Evolutionary conservation across 768 basidiomycete species (phyloP), one percentile per base, ranked within the genome.

Genomic region (Melanogaster broomeanus): DNA sequence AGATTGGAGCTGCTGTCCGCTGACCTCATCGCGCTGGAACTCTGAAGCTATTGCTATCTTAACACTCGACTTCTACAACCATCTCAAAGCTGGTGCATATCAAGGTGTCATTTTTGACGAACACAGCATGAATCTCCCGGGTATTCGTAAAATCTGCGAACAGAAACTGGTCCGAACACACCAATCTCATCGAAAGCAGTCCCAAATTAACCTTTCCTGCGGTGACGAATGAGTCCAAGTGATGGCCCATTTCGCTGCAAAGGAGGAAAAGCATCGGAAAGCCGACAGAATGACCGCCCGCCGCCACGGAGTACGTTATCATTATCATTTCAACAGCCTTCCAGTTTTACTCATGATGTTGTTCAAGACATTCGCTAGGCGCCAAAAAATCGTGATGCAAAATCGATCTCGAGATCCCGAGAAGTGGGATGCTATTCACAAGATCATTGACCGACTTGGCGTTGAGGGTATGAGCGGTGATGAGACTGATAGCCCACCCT

Each of bases 401-500:
- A 56, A 56, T 31, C 3, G 21, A 15, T 47, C 30, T 8, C 11
- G 11, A 22, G 43, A 56, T 41, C 42, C 51, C 15, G n/a, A 44
- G 24, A 13, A 6, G 3, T 56, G 42, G 42, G 38, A 48, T 21
- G 19, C 18, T 3, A 38, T 48, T 21, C 1, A 1, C 4, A 21
- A 34, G 7, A 35, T 48, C 3, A 33, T 44, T 19, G 21, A 21
- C 4, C 6, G 24, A 22, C 45, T 56, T 6, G 21, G 19, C 25
- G 11, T 56, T 6, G 21, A 53, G 5, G 52, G 52, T 7, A 53
- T 56, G 54, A 56, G 51, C 21, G 40, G 40, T 25, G 51, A 56
- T 18, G 21, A 55, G n/a, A 55, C 45, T 15, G 41, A 55, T 10
- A 18, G 11, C 13, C 31, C 39, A 13, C 2, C 11, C n/a, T n/a